A percentile compares a stretch with the other conserved stretches of the same genome.
phyloP scores from a whole-genome alignment of 2,329 filamentous ascomycete species.

The Ophiocordyceps sinensis region DNA sequence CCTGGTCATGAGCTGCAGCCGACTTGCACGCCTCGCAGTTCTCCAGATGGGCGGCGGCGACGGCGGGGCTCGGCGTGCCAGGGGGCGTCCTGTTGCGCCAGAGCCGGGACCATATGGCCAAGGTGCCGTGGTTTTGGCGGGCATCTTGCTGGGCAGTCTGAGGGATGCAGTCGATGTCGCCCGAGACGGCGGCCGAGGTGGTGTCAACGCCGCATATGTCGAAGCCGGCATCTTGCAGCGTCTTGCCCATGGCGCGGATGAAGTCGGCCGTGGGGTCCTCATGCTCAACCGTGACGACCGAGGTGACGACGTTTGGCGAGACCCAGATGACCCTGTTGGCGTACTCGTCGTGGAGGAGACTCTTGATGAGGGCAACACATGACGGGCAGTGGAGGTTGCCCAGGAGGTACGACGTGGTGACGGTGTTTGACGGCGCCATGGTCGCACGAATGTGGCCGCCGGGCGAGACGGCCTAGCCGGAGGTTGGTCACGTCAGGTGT shows the following conservation, averaged over 20 bases:
- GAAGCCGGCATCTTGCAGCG: slow-evolving; percentile 43
- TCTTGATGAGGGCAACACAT: slow-evolving; percentile 53
- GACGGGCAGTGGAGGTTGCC: slow-evolving; percentile 68
- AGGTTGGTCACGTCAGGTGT: background rate
- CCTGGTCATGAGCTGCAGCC: slow-evolving; percentile 5
- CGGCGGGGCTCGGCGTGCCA: slow-evolving; percentile 9
- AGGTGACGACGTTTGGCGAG: slow-evolving; percentile 57
- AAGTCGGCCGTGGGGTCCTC: slow-evolving; percentile 23
- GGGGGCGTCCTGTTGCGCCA: slow-evolving; percentile 13
- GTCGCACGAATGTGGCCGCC: slow-evolving; percentile 1
- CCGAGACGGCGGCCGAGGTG: slow-evolving; percentile 17
- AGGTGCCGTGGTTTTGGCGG: slow-evolving; percentile 6
- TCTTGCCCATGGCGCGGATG: slow-evolving; percentile 26
- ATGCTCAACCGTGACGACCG: slow-evolving; percentile 50
- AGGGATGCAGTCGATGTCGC: slow-evolving; percentile 12
- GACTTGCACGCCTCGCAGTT: slow-evolving; percentile 22
- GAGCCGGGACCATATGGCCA: slow-evolving; percentile 17
- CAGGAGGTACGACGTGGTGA: slow-evolving; percentile 49
- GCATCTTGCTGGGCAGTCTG: slow-evolving; percentile 7
- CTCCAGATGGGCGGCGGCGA: slow-evolving; percentile 18
- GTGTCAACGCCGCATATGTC: slow-evolving; percentile 37
- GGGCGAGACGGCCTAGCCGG: background rate
- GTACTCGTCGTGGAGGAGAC: slow-evolving; percentile 35
- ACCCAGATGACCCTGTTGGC: slow-evolving; percentile 37
- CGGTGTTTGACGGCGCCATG: slow-evolving; percentile 15